Conservation (phyloP, 2,329 filamentous ascomycete species). For the Emmonsiellopsis sp. region DNA sequence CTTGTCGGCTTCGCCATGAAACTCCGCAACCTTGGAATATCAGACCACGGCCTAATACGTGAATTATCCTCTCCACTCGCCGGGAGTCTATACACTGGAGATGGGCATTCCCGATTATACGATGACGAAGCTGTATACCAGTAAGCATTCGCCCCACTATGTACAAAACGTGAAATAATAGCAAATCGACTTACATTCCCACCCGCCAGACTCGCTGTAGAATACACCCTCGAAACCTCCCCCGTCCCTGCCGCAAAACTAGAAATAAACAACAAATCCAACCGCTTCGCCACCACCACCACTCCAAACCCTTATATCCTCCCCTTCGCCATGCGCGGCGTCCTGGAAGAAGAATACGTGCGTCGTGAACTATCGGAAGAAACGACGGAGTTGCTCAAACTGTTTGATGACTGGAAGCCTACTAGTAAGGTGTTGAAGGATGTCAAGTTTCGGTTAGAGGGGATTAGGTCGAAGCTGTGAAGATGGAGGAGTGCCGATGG, state of each 20-base stretch:
- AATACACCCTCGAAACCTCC: constrained; percentile 66
- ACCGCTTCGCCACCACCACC: constrained; percentile 12
- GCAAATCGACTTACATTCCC: constrained; percentile 3
- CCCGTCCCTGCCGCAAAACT: constrained; percentile 40
- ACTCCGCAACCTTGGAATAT: constrained; percentile 82
- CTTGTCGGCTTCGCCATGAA: constrained; percentile 90
- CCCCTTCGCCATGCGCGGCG: constrained; percentile 89
- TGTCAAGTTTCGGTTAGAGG: constrained; percentile 89
- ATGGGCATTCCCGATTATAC: constrained; percentile 89
- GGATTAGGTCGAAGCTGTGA: constrained; percentile 72
- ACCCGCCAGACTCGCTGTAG: constrained; percentile 51
- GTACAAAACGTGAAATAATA: constrained; percentile 9
- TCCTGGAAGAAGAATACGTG: constrained; percentile 86
- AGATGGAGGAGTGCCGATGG: too few relatives aligned
- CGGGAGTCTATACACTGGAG: constrained; percentile 81
- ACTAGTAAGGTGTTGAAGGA: constrained; percentile 85
- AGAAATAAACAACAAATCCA: constrained; percentile 42
- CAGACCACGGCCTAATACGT: constrained; percentile 85
- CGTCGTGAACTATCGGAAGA: constrained; percentile 70
- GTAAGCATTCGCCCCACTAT: constrained; percentile 30
- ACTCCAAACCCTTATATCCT: constrained; percentile 75
- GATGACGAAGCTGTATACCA: constrained; percentile 82
- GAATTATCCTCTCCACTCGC: constrained; percentile 83
- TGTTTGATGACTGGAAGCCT: constrained; percentile 93
- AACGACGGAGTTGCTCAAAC: constrained; percentile 65